phyloP scores from a whole-genome alignment of 768 basidiomycete genomes.

The Boletus vinaceobasis region DNA sequence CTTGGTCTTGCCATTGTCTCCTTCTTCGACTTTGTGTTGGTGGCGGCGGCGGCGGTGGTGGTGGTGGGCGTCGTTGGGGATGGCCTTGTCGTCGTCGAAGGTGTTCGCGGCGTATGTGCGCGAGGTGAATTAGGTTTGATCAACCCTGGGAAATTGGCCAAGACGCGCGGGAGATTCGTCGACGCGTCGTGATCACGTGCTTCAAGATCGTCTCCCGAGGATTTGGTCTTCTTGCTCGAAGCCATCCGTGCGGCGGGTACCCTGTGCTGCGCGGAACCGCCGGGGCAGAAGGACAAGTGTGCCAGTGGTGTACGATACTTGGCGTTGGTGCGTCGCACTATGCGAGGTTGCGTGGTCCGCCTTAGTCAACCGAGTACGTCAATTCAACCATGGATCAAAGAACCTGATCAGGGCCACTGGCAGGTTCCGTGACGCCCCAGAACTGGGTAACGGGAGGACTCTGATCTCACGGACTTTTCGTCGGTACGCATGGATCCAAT shows the following conservation, averaged over 20 bases:
- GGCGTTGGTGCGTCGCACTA: neutral
- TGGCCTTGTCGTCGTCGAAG: neutral
- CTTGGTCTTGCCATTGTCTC: neutral
- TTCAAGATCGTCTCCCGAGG: neutral
- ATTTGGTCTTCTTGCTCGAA: neutral
- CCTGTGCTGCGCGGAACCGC: too few species aligned
- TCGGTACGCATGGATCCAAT: neutral
- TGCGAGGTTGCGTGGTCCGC: slow-evolving; percentile 5
- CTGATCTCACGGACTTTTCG: neutral
- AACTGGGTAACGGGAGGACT: neutral
- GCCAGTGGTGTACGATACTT: neutral
- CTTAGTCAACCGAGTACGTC: slow-evolving; percentile 21
- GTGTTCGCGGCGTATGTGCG: neutral
- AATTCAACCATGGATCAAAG: neutral
- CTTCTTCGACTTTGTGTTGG: neutral
- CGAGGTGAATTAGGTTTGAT: slow-evolving; percentile 12
- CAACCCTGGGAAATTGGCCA: slow-evolving; percentile 31
- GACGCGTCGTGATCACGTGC: slow-evolving; percentile 32
- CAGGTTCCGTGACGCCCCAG: neutral
- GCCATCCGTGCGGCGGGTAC: slow-evolving; percentile 1
- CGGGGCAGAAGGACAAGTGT: neutral
- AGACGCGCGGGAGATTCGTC: slow-evolving; percentile 16
- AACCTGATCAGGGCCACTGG: too few species aligned
- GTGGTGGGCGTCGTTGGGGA: neutral
- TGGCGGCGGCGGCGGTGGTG: neutral